Evolutionary conservation across 2,329 filamentous ascomycete genomes (phyloP).

Genomic region (Teratosphaeria zuluensis): DNA sequence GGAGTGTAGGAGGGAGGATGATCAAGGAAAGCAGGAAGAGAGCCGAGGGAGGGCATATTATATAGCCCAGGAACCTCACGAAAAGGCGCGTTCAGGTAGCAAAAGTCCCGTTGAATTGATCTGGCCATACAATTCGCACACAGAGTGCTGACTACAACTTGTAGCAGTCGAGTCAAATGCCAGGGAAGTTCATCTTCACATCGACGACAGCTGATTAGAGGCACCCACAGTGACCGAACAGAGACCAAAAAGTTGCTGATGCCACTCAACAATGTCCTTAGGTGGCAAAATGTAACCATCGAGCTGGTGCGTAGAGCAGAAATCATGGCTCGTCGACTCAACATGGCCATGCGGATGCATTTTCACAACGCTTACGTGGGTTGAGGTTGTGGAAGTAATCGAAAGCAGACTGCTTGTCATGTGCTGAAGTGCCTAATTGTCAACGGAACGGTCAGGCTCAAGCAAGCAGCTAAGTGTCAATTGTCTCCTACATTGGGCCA

Average conservation of each 20-base stretch:
- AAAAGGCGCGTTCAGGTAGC: not conserved
- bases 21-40: not conserved
- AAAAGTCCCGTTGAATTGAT: not conserved
- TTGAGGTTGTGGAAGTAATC: too few relatives aligned
- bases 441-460: too few relatives aligned
- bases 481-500: too few relatives aligned
- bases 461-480: too few relatives aligned
- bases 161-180: not conserved
- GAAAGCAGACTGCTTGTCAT: too few relatives aligned
- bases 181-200: not conserved
- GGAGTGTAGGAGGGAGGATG: not conserved
- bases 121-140: too few relatives aligned
- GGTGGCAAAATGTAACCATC: not conserved
- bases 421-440: too few relatives aligned
- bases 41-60: not conserved
- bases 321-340: not conserved
- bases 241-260: not conserved
- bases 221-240: not conserved
- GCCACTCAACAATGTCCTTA: not conserved
- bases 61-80: not conserved
- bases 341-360: not conserved
- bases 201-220: not conserved
- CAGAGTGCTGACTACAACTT: too few relatives aligned
- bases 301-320: not conserved
- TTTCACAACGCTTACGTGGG: too few relatives aligned